Base-by-base conservation (phyloP, 768 basidiomycete genomes). In the Jaapia argillacea region DNA sequence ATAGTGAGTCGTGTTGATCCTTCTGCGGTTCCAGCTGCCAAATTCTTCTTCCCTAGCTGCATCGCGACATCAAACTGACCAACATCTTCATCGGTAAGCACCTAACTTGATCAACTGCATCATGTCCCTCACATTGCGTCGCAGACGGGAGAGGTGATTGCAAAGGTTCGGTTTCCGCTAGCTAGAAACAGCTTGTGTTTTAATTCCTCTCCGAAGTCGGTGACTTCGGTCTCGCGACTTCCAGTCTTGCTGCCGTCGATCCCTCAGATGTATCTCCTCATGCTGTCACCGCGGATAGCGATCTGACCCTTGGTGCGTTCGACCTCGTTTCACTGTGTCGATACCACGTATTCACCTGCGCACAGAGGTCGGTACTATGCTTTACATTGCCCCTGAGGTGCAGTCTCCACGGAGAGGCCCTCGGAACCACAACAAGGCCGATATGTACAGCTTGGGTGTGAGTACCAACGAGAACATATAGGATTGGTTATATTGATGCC, bases 361-460 rank as follows among this genome's bases (percentile, higher is more conserved):
- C n/a, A n/a, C 51, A 86, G 85, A 87, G 67, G 90, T 94, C 12
- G 92, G 92, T 43, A 97, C 92, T 1, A 77, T 78, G 43, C 60
- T 96, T 16, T 97, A 96, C 57, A 92, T 94, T 41, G 93, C 93
- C 0, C 93, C 93, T 0, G 92, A 96, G 57, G 85, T 94, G 6
- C 75, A 79, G 45, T 79, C 74, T 66, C 51, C 72, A 68, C 37
- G 73, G 40, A 55, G 56, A 13, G 66, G 77, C 0, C 79, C 79
- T n/a, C 70, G 79, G 40, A 84, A 88, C 54, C 87, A 89, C 50
- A 77, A 69, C 26, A 94, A 93, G 54, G 92, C 90, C 0, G 93
- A 97, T 54, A 82, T 97, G 74, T 97, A 93, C 57, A 91, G 89
- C 58, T 74, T 94, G 6, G 93, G 92, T 20, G 89, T 90, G 56